Evolutionary conservation across 2,329 filamentous ascomycete genomes (phyloP).

Genomic region (Pezicula neosporulosa): DNA sequence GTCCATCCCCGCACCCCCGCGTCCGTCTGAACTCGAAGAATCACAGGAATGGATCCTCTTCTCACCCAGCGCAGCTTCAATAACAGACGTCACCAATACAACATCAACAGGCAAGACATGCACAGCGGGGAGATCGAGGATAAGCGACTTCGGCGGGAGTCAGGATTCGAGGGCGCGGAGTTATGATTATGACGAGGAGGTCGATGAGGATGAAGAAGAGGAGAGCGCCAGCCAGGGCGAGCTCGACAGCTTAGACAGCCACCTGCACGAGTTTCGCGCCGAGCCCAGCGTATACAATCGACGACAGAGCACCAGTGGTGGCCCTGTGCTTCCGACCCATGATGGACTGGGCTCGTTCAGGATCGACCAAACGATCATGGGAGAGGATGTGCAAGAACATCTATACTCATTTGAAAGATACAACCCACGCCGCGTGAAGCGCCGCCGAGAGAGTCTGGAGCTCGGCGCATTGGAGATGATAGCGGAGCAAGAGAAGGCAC

Average conservation of each 20-base stretch:
- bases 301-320: slow-evolving; percentile 9
- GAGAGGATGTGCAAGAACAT: slow-evolving; percentile 69
- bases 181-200: slow-evolving; percentile 52
- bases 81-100: slow-evolving; percentile 65
- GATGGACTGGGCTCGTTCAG: slow-evolving; percentile 88
- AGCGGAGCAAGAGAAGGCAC: slow-evolving; percentile 70
- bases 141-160: slow-evolving; percentile 81
- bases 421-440: slow-evolving; percentile 66
- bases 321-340: slow-evolving; percentile 79
- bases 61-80: slow-evolving; percentile 67
- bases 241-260: slow-evolving; percentile 89
- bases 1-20: slow-evolving; percentile 18
- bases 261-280: slow-evolving; percentile 82
- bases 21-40: slow-evolving; percentile 50
- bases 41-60: slow-evolving; percentile 97
- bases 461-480: slow-evolving; percentile 45
- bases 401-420: slow-evolving; percentile 86
- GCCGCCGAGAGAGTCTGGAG: slow-evolving; percentile 50
- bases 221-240: slow-evolving; percentile 69
- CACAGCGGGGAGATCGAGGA: slow-evolving; percentile 66
- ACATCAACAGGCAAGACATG: slow-evolving; percentile 61
- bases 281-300: slow-evolving; percentile 33
- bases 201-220: slow-evolving; percentile 58
- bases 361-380: slow-evolving; percentile 52
- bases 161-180: slow-evolving; percentile 67